Percentiles rank a stretch among this genome's conserved stretches.
Conservation (phyloP, 495 filamentous ascomycete genomes). For the Trichoderma reesei region DNA sequence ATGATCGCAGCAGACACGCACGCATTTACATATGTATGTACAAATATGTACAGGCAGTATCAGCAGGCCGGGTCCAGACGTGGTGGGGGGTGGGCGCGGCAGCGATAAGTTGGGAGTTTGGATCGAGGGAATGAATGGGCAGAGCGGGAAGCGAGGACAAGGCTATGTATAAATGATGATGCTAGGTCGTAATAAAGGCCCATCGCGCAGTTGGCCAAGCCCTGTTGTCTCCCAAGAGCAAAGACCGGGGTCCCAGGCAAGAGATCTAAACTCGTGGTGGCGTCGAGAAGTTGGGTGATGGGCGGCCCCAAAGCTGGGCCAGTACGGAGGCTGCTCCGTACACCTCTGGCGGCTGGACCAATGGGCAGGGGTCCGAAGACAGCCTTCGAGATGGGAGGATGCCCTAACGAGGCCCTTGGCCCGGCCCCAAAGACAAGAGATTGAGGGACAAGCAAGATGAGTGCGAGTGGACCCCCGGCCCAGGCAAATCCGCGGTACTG, state of each 20-base stretch:
- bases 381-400: conserved; percentile 3
- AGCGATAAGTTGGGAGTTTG: not conserved
- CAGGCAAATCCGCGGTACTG: conserved; percentile 7
- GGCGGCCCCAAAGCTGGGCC: not conserved
- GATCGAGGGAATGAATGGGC: not conserved
- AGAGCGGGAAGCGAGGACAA: conserved; percentile 6
- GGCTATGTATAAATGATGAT: conserved; percentile 9
- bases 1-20: conserved; percentile 8
- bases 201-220: conserved; percentile 1
- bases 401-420: conserved; percentile 4
- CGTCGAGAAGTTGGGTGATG: conserved; percentile 1
- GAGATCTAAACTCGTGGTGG: conserved; percentile 8
- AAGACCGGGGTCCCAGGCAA: conserved; percentile 6
- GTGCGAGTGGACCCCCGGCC: not conserved
- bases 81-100: conserved; percentile 3
- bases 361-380: not conserved
- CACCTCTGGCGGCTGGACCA: not conserved
- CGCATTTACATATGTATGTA: not conserved
- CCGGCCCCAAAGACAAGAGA: conserved; percentile 6
- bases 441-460: conserved; percentile 9
- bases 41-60: not conserved
- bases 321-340: not conserved
- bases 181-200: conserved; percentile 1
- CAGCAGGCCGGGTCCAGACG: not conserved
- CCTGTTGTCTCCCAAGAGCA: not conserved